Conservation (phyloP, 139 green algal species). For the Chlorella sorokiniana region DNA sequence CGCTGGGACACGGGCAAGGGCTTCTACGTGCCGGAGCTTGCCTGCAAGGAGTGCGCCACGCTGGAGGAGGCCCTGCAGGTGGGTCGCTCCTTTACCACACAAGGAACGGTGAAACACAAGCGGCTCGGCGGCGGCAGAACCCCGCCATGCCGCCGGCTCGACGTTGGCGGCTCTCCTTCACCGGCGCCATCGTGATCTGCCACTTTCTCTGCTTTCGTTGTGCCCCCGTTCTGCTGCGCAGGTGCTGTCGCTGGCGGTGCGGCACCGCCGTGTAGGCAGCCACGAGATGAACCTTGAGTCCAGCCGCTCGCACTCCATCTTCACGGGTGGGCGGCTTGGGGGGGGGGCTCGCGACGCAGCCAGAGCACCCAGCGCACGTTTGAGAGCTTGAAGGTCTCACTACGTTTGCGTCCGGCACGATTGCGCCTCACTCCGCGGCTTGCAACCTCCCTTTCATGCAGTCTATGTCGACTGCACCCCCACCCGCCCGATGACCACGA, state of each 20-base stretch:
- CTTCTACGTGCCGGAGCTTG: conserved; percentile 79
- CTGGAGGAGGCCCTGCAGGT: conserved; percentile 53
- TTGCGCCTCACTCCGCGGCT: background rate
- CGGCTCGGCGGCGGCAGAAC: background rate
- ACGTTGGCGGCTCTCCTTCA: background rate
- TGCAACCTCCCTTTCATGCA: background rate
- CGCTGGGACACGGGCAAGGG: conserved; percentile 77
- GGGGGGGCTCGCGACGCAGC: too few species aligned
- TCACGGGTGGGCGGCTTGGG: conserved; percentile 69
- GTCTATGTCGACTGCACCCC: conserved; percentile 67
- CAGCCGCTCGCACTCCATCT: conserved; percentile 81
- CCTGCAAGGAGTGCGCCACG: conserved; percentile 34
- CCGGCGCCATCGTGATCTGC: background rate
- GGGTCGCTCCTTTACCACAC: too few species aligned
- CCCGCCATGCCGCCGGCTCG: background rate
- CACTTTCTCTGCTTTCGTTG: too few species aligned
- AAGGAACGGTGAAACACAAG: too few species aligned
- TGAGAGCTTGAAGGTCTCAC: too few species aligned
- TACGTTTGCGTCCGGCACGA: too few species aligned
- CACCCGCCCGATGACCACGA: conserved; percentile 39
- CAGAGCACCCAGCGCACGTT: too few species aligned
- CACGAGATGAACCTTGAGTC: conserved; percentile 90
- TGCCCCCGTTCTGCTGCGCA: background rate
- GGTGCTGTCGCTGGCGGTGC: conserved; percentile 44
- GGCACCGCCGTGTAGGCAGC: conserved; percentile 73